Base-by-base conservation (phyloP, 768 basidiomycete genomes). In the Lactarius evosmus region DNA sequence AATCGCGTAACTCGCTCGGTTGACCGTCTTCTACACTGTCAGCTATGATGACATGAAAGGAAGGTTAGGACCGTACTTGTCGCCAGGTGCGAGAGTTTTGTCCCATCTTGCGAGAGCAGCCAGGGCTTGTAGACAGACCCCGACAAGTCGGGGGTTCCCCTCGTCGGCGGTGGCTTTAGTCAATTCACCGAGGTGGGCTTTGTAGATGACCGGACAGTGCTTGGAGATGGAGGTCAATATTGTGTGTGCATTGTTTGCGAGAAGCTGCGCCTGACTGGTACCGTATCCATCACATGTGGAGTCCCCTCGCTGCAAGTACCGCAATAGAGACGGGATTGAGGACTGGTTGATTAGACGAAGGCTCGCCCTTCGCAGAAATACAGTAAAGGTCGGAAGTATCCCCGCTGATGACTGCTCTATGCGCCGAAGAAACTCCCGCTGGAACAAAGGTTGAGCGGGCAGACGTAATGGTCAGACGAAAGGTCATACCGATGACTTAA, bases 321-420 rank as follows among this genome's bases (percentile, higher is more conserved):
- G 86, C 68, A 98, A 75, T 27, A 98, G 80, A 0, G 86, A 86
- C 1, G 95, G 86, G 19, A 98, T 82, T 0, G 89, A 90, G 0
- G 95, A 93, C 56, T 88, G 85, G 71, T 96, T 97, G 71, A 96
- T 69, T 68, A 95, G 79, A 54, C 86, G 84, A 56, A 89, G 83
- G 55, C 82, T 84, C 4, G 84, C 83, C 19, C 86, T 83, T 34
- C 88, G 89, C 44, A 96, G 75, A 67, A 98, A 75, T 44, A 76
- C 76, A 1, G 80, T 75, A 80, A 97, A 86, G 0, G 95, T 97
- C 0, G 82, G 72, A 1, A 83, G 72, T 30, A 88, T 78, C 19
- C 81, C 75, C 0, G 89, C 70, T 2, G 85, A 82, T 9, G 86
- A 80, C 69, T 90, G 87, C 56, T 93, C 91, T 16, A 94, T 70